Conservation (phyloP, 257 asterid species). For the Verbena officinalis region DNA sequence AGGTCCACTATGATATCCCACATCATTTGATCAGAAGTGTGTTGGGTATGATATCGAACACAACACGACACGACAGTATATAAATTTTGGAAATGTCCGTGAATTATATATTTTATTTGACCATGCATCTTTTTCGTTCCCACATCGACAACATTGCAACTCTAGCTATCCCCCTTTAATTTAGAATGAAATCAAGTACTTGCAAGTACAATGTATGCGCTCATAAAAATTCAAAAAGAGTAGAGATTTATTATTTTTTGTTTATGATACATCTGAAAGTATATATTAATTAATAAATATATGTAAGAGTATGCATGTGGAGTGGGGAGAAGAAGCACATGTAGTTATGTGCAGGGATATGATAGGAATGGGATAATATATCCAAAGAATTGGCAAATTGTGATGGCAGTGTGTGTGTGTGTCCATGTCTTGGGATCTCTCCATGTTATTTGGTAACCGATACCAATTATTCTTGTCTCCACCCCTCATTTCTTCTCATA, state of each 20-base stretch:
- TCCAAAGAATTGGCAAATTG: constrained; percentile 38
- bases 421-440: constrained; percentile 85
- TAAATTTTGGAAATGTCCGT: too few species aligned
- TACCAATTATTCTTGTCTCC: constrained; percentile 61
- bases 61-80: too few species aligned
- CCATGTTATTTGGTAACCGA: constrained; percentile 69
- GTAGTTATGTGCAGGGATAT: constrained; percentile 49
- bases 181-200: constrained; percentile 52
- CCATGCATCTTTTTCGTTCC: constrained; percentile 24
- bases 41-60: too few species aligned
- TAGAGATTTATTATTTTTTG: too few species aligned
- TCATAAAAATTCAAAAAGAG: constrained; percentile 28
- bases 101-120: too few species aligned
- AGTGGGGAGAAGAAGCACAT: constrained; percentile 66
- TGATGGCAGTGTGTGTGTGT: constrained; percentile 25
- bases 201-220: constrained; percentile 80
- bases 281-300: too few species aligned
- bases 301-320: constrained; percentile 68
- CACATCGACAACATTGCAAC: constrained; percentile 24
- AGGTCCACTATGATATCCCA: constrained; percentile 32
- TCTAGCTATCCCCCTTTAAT: constrained; percentile 3
- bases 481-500: constrained; percentile 18
- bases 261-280: too few species aligned
- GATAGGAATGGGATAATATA: constrained; percentile 44
- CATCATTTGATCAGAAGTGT: too few species aligned